phyloP scores from a whole-genome alignment of 1,139 yeast genomes.

The Blastobotrys buckinghamii region DNA sequence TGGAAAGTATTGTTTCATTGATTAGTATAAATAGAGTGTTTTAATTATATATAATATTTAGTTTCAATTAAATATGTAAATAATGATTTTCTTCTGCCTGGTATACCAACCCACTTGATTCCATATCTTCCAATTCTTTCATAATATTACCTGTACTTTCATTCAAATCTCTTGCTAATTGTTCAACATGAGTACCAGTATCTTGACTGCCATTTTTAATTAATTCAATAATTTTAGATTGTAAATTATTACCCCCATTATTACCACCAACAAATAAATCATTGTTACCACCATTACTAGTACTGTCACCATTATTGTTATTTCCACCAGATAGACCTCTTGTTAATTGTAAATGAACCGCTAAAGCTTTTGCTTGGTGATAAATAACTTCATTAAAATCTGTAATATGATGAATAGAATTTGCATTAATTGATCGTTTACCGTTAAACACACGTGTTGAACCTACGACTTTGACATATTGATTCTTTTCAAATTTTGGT shows the following conservation, averaged over 20 bases:
- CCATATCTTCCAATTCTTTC: constrained; percentile 15
- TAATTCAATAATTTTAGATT: constrained; percentile 8
- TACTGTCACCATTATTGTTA: constrained; percentile 1
- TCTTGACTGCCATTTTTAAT: constrained; percentile 6
- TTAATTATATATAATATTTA: background rate
- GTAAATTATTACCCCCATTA: constrained; percentile 8
- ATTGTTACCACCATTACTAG: constrained; percentile 6
- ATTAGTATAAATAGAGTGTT: too few species aligned
- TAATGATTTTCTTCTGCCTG: constrained; percentile 17
- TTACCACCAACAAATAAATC: constrained; percentile 18
- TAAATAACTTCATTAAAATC: constrained; percentile 74
- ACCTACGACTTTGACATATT: constrained; percentile 68
- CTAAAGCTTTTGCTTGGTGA: constrained; percentile 69
- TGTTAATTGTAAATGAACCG: constrained; percentile 41
- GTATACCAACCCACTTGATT: constrained; percentile 18
- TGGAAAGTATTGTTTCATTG: constrained; percentile 21
- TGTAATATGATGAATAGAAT: constrained; percentile 52
- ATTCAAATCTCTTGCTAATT: constrained; percentile 16
- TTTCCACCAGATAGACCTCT: constrained; percentile 4
- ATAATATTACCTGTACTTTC: constrained; percentile 10
- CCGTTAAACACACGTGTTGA: constrained; percentile 65
- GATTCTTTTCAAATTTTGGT: constrained; percentile 34
- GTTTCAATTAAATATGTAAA: constrained; percentile 1
- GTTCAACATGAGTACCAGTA: constrained; percentile 18
- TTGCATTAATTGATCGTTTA: constrained; percentile 59